Evolutionary conservation across 73 alveolate species (phyloP), one percentile per base, ranked within the genome.

Genomic region (Paramecium sexaurelia): DNA sequence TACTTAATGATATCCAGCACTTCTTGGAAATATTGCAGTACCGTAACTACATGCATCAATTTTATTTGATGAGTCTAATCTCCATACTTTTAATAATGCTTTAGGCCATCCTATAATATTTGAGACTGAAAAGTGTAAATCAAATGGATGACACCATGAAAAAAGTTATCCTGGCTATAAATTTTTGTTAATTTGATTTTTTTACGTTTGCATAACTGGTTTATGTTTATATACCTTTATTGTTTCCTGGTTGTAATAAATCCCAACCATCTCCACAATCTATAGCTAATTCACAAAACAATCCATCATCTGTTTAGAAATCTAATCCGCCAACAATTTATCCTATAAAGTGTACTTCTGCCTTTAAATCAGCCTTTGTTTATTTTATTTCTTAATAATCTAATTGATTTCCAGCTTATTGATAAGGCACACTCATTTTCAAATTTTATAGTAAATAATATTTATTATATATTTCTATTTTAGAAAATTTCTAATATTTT

Each of bases 281-380:
- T 35, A 96, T 73, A 29, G 75, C 87, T n/a, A 96, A 93, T 96
- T 96, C 99, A 40, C 96, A 95, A 86, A 95, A 95, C 75, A 96
- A 94, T n/a, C 99, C 99, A 55, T 93, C 98, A 61, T 91, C 97
- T 26, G 98, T 96, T 55, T 87, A 94, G 40, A 95, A 94, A 88
- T 94, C 95, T 73, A 94, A 66, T 27, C 98, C 98, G n/a, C 97
- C 99, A 45, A 84, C 95, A 35, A 96, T 94, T 75, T 96, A 96
- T 55, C 98, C 97, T 85, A 93, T 95, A 75, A 95, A 95, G 94
- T 91, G 96, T 15, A 94, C 98, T 90, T 96, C 98, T 29, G 98
- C 94, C 56, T 93, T 94, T 78, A 92, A 78, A 73, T 93, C 95
- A 45, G 95, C 95, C 32, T 88, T 88, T 3, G 94, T 24, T 29